phyloP scores from a whole-genome alignment of 441 rosid species.

The Bocquillonia castaneifolia region DNA sequence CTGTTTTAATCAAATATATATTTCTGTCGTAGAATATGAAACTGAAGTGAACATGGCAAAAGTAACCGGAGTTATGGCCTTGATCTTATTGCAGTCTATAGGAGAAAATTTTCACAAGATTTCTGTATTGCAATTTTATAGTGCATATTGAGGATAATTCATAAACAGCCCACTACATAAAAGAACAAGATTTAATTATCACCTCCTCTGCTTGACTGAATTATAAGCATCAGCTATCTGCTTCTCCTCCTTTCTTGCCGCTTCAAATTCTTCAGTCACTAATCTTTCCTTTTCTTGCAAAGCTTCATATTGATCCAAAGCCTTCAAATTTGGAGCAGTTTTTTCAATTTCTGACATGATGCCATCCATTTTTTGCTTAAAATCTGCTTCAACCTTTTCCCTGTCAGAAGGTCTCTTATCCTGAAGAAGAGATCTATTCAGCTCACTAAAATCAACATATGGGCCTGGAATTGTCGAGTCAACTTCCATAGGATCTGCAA shows the following conservation, averaged over 20 bases:
- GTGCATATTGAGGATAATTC: neutral
- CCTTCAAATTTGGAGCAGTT: slow-evolving; percentile 95
- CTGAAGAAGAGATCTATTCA: slow-evolving; percentile 73
- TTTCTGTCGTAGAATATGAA: neutral
- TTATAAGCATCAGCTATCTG: slow-evolving; percentile 78
- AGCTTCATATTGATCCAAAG: slow-evolving; percentile 89
- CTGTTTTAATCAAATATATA: neutral
- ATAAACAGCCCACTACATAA: neutral
- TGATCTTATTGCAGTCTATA: neutral
- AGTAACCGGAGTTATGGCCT: neutral
- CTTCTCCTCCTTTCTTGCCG: slow-evolving; percentile 86
- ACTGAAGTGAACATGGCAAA: neutral
- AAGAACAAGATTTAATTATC: slow-evolving; percentile 1
- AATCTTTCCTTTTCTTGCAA: slow-evolving; percentile 75
- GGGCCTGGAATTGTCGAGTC: slow-evolving; percentile 57
- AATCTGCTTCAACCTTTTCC: slow-evolving; percentile 73
- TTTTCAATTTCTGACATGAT: slow-evolving; percentile 69
- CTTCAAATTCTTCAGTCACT: slow-evolving; percentile 80
- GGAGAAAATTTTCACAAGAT: neutral
- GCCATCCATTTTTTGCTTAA: slow-evolving; percentile 74
- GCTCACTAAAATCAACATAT: slow-evolving; percentile 70
- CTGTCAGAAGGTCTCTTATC: slow-evolving; percentile 71
- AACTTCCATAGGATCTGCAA: slow-evolving; percentile 71
- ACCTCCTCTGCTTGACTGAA: slow-evolving; percentile 76
- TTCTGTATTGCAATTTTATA: neutral